A percentile compares a stretch with the other conserved stretches of the same genome.
These are phyloP conservation scores for Microdochium paspali DNA, from an alignment of 2,329 filamentous ascomycete genomes.

Conservation along the genomic window DNA sequence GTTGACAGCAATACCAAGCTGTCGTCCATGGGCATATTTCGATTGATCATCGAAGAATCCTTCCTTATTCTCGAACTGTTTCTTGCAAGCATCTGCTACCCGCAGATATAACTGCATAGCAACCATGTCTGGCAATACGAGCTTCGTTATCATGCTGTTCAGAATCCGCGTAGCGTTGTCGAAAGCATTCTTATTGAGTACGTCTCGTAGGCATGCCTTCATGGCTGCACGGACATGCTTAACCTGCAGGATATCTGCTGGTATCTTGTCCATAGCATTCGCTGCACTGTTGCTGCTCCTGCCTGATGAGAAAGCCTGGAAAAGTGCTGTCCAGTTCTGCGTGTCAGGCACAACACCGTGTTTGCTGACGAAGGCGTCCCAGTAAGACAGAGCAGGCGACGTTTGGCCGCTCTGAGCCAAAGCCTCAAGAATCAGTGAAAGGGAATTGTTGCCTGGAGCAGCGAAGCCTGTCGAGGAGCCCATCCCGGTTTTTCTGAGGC, in stretches of 20 bases:
- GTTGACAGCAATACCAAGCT: slow-evolving; percentile 39
- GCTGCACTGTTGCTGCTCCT: slow-evolving; percentile 56
- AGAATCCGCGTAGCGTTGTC: slow-evolving; percentile 56
- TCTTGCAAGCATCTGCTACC: slow-evolving; percentile 38
- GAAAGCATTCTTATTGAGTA: slow-evolving; percentile 63
- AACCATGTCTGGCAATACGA: slow-evolving; percentile 37
- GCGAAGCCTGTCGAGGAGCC: slow-evolving; percentile 22
- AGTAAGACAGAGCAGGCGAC: slow-evolving; percentile 63
- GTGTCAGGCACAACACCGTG: slow-evolving; percentile 61
- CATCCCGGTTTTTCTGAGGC: slow-evolving; percentile 6
- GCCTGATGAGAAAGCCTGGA: slow-evolving; percentile 56
- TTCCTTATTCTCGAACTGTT: slow-evolving; percentile 22
- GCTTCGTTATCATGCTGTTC: slow-evolving; percentile 44
- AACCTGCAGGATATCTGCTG: slow-evolving; percentile 27
- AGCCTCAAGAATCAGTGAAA: slow-evolving; percentile 61
- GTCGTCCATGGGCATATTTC: slow-evolving; percentile 35
- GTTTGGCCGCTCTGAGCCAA: slow-evolving; percentile 51
- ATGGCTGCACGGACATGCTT: slow-evolving; percentile 66
- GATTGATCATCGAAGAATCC: slow-evolving; percentile 21
- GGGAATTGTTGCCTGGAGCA: slow-evolving; percentile 41
- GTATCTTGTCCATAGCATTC: slow-evolving; percentile 48
- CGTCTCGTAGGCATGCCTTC: slow-evolving; percentile 64
- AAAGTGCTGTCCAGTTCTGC: slow-evolving; percentile 59
- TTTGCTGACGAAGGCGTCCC: slow-evolving; percentile 57
- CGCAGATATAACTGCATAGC: slow-evolving; percentile 47